Percentiles rank a stretch among this genome's conserved stretches.
These are phyloP conservation scores for Piloderma croceum DNA, from an alignment of 768 basidiomycete genomes.

Conservation along the genomic window DNA sequence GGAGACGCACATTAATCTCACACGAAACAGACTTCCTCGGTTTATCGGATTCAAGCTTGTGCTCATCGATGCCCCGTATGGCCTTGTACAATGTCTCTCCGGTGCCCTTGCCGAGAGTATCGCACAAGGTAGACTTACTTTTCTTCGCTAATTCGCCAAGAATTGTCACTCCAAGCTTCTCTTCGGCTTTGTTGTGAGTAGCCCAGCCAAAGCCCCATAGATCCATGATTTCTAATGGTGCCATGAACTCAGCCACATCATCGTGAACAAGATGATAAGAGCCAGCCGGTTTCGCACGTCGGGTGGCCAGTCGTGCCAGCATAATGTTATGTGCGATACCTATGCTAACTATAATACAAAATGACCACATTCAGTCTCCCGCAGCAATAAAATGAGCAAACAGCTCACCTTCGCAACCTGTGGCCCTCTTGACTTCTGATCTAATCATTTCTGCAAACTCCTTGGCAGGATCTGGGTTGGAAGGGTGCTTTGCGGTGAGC, in stretches of 20 bases:
- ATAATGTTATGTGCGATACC: slow-evolving; percentile 91
- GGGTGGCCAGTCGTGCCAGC: slow-evolving; percentile 87
- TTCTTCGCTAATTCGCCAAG: slow-evolving; percentile 64
- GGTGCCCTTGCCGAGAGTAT: slow-evolving; percentile 69
- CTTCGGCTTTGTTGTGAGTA: slow-evolving; percentile 68
- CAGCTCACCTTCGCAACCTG: slow-evolving; percentile 73
- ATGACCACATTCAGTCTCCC: too few species aligned
- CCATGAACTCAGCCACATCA: slow-evolving; percentile 50
- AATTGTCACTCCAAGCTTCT: slow-evolving; percentile 67
- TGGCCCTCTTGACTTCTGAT: slow-evolving; percentile 66
- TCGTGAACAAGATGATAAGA: slow-evolving; percentile 66
- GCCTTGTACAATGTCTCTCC: slow-evolving; percentile 86
- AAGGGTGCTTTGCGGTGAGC: slow-evolving; percentile 23
- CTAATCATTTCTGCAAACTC: slow-evolving; percentile 81
- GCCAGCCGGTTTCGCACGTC: slow-evolving; percentile 86
- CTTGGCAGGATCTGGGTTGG: slow-evolving; percentile 54
- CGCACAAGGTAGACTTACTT: slow-evolving; percentile 60
- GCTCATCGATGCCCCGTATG: slow-evolving; percentile 77
- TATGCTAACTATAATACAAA: slow-evolving; percentile 57
- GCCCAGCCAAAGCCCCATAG: slow-evolving; percentile 85
- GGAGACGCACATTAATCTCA: slow-evolving; percentile 79
- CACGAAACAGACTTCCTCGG: slow-evolving; percentile 88
- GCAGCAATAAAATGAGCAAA: slow-evolving; percentile 1
- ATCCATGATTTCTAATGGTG: slow-evolving; percentile 68
- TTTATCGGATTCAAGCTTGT: slow-evolving; percentile 76